These are phyloP conservation scores for Naganishia antarctica DNA, from an alignment of 768 basidiomycete genomes.

Conservation along the genomic window DNA sequence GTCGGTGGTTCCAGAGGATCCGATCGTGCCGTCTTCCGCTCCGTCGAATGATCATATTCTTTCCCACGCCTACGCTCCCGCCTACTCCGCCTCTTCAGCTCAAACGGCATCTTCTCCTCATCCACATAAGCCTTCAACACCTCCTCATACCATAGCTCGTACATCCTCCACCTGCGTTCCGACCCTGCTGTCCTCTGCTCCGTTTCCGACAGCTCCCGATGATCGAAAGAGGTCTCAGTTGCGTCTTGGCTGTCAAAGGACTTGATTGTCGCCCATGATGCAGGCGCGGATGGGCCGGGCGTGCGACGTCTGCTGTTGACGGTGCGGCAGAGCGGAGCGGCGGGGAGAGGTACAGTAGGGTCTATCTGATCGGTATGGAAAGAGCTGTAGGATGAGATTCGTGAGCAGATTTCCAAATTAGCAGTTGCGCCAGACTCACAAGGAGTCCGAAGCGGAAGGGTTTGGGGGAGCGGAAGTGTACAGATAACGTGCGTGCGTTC, in stretches of 20 bases:
- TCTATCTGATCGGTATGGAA: not conserved
- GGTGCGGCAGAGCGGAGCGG: not conserved
- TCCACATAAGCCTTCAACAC: not conserved
- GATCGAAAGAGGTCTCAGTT: no score
- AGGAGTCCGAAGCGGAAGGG: not conserved
- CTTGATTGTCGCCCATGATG: constrained; percentile 2
- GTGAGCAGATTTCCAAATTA: not conserved
- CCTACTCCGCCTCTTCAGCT: not conserved
- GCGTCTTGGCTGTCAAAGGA: not conserved
- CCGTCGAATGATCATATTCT: not conserved
- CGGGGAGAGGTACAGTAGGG: not conserved
- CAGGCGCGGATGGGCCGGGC: constrained; percentile 8
- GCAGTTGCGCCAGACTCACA: not conserved
- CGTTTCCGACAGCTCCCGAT: not conserved
- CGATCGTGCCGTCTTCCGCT: not conserved
- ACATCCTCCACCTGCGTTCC: constrained; percentile 4
- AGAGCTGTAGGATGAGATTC: not conserved
- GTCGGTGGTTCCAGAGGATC: not conserved
- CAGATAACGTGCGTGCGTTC: not conserved
- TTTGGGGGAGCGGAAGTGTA: not conserved
- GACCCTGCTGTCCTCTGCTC: not conserved
- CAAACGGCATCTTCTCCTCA: constrained; percentile 4
- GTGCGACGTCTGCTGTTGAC: not conserved
- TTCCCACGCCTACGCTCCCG: not conserved
- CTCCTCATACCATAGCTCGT: constrained; percentile 9